Percentiles rank a stretch among this genome's conserved stretches.
Conservation (phyloP, 75 land plant species). For the Isoetes taiwanensis region DNA sequence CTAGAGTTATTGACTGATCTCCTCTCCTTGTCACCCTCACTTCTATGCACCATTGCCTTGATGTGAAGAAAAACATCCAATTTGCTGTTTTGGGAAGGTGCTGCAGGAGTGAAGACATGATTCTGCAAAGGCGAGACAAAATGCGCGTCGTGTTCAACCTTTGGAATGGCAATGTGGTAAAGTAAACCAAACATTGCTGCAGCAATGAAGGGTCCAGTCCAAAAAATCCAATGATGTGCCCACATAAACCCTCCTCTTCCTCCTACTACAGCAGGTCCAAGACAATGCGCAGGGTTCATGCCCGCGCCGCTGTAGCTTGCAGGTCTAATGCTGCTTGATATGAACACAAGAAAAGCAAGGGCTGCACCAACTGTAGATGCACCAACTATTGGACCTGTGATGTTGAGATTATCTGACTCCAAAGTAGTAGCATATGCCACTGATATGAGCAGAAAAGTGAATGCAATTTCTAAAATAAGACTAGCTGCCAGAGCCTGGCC, state of each 20-base stretch:
- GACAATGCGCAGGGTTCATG: background rate
- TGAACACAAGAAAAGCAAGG: background rate
- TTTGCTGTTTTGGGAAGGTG: background rate
- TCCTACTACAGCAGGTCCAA: background rate
- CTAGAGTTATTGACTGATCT: no score
- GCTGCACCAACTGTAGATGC: background rate
- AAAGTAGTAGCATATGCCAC: background rate
- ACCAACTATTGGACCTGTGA: slow-evolving; percentile 2
- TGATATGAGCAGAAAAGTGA: slow-evolving; percentile 3
- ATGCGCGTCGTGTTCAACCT: background rate
- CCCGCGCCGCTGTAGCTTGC: background rate
- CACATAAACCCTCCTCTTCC: background rate
- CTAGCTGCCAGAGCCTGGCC: background rate
- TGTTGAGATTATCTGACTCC: background rate
- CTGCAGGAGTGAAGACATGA: background rate
- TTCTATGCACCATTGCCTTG: slow-evolving; percentile 2
- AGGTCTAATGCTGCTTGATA: background rate
- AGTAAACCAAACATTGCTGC: background rate
- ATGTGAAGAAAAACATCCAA: slow-evolving; percentile 7
- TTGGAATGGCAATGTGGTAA: background rate
- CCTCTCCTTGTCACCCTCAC: background rate
- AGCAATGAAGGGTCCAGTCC: slow-evolving; percentile 4
- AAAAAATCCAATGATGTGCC: background rate
- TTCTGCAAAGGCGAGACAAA: background rate
- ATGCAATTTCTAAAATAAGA: background rate